Evolutionary conservation across 2,329 filamentous ascomycete species (phyloP).

Genomic region (Diaporthe sp.): DNA sequence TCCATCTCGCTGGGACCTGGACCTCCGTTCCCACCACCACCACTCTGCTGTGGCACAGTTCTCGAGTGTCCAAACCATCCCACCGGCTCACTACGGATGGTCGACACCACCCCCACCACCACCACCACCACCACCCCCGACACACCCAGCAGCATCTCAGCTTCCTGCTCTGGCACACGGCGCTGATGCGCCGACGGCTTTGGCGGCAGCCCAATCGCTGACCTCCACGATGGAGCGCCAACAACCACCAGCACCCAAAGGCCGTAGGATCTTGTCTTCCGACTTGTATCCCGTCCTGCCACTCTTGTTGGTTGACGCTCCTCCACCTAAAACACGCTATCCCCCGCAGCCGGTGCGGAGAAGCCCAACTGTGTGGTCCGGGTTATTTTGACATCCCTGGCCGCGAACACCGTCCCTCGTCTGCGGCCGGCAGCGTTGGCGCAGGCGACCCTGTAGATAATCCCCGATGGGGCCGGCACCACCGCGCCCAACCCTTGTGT

Average conservation of each 20-base stretch:
- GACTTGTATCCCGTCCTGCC: not conserved
- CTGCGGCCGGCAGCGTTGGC: slow-evolving; percentile 16
- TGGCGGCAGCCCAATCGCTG: not conserved
- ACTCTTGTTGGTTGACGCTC: slow-evolving; percentile 13
- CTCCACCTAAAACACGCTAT: slow-evolving; percentile 25
- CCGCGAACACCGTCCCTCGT: slow-evolving; percentile 4
- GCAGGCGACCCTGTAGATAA: not conserved
- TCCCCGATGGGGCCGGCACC: slow-evolving; percentile 1
- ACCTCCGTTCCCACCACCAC: not conserved
- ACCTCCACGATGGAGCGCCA: slow-evolving; percentile 14
- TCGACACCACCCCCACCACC: not conserved
- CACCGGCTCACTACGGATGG: not conserved
- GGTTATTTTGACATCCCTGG: slow-evolving; percentile 15
- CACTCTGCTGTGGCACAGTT: not conserved
- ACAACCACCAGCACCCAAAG: not conserved
- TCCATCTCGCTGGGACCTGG: not conserved
- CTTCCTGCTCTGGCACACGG: slow-evolving; percentile 13
- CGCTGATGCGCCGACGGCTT: slow-evolving; percentile 16
- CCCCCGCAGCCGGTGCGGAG: slow-evolving; percentile 16
- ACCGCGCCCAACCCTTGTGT: not conserved
- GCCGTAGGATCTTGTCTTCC: slow-evolving; percentile 9
- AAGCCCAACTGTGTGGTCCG: slow-evolving; percentile 26
- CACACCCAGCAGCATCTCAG: slow-evolving; percentile 2
- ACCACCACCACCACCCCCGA: not conserved
- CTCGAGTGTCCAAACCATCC: no score